Evolutionary conservation across 495 filamentous ascomycete genomes (phyloP).

Genomic region (Annulohypoxylon bovei): DNA sequence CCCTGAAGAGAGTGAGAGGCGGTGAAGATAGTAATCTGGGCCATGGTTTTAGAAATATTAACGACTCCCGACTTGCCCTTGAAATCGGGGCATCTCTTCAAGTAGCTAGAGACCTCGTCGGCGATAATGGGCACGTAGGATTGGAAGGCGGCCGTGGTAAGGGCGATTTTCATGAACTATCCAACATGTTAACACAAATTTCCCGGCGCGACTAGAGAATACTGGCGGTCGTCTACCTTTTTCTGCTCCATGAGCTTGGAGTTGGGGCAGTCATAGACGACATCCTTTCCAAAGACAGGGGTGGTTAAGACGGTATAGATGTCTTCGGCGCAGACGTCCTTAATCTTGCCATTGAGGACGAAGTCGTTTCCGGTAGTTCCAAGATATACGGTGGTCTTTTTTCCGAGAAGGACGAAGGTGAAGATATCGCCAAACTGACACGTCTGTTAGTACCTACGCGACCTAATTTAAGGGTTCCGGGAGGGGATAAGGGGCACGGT

Average conservation of each 20-base stretch:
- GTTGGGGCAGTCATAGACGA: constrained; percentile 90
- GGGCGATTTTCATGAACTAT: constrained; percentile 86
- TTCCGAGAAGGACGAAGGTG: constrained; percentile 80
- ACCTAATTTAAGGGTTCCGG: background rate
- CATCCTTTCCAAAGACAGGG: constrained; percentile 85
- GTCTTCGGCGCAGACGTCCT: constrained; percentile 83
- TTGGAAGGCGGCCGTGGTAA: constrained; percentile 78
- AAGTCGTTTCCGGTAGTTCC: constrained; percentile 86
- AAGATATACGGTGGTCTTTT: constrained; percentile 78
- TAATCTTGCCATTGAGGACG: constrained; percentile 84
- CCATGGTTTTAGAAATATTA: constrained; percentile 75
- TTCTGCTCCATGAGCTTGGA: constrained; percentile 87
- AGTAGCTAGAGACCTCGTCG: constrained; percentile 75
- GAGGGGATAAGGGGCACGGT: constrained; percentile 21
- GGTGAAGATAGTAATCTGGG: constrained; percentile 87
- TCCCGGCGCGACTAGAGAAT: background rate
- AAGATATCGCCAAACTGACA: constrained; percentile 79
- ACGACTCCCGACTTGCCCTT: constrained; percentile 71
- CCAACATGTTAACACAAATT: constrained; percentile 13
- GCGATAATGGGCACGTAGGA: constrained; percentile 82
- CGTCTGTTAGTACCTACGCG: constrained; percentile 40
- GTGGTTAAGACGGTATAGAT: constrained; percentile 84
- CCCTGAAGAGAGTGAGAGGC: constrained; percentile 83
- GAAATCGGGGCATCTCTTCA: constrained; percentile 72
- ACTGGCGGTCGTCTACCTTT: constrained; percentile 55